A percentile compares a stretch with the other conserved stretches of the same genome.
Evolutionary conservation across 176 grass and related monocot species (phyloP).

Genomic region (Oryza officinalis): DNA sequence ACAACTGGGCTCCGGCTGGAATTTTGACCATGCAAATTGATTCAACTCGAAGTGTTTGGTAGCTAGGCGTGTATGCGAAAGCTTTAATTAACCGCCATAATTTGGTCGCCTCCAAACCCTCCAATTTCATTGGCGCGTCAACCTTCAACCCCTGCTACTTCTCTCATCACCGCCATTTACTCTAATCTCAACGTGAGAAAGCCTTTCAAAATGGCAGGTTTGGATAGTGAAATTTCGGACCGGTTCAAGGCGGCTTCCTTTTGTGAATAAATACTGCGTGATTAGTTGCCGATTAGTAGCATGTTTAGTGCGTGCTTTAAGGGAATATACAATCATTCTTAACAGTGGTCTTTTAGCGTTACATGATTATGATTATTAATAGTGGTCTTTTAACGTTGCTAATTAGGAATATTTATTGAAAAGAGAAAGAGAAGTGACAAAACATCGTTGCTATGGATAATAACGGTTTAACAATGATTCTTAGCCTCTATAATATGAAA

Average conservation of each 20-base stretch:
- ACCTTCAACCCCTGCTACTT: slow-evolving; percentile 31
- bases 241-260: background rate
- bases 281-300: background rate
- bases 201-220: background rate
- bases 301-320: no score
- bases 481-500: no score
- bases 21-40: slow-evolving; percentile 22
- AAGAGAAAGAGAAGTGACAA: no score
- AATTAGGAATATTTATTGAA: no score
- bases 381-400: no score
- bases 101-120: background rate
- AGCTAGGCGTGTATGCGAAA: background rate
- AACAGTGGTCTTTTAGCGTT: no score
- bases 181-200: background rate
- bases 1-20: background rate
- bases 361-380: no score
- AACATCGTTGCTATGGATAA: no score
- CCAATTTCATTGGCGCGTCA: slow-evolving; percentile 12
- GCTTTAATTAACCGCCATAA: background rate
- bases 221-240: background rate
- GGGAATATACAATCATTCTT: no score
- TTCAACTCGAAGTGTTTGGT: slow-evolving; percentile 3
- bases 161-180: background rate
- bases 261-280: background rate
- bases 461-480: no score